These are phyloP conservation scores for Begonia peltatifolia DNA, from an alignment of 306 rosid species.

Conservation along the genomic window DNA sequence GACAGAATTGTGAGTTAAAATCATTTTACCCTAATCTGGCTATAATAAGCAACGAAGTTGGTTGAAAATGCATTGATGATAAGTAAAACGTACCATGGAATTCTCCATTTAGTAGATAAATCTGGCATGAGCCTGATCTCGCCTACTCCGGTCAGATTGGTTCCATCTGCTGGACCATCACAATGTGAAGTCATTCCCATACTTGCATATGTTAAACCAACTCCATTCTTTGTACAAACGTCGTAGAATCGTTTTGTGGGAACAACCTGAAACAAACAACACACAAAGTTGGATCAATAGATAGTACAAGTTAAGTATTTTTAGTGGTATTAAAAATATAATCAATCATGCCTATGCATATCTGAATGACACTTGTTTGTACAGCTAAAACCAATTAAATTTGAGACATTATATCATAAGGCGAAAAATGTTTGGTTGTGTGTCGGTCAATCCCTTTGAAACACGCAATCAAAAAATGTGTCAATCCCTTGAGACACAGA, in stretches of 20 bases:
- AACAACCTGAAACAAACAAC: conserved; percentile 47
- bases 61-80: conserved; percentile 1
- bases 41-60: neutral
- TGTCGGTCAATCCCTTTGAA: no score
- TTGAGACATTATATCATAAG: no score
- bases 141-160: conserved; percentile 58
- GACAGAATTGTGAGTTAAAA: no score
- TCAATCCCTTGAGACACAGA: no score
- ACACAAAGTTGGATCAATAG: conserved; percentile 3
- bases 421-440: no score
- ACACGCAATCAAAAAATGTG: no score
- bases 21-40: neutral
- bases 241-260: conserved; percentile 59
- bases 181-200: conserved; percentile 59
- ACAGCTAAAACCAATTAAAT: no score
- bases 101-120: conserved; percentile 48
- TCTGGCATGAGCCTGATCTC: conserved; percentile 83
- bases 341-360: no score
- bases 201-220: conserved; percentile 47
- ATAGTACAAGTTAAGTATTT: no score
- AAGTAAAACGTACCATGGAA: conserved; percentile 58
- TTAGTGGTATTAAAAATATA: no score
- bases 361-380: no score
- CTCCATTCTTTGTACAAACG: conserved; percentile 34
- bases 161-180: conserved; percentile 59